Evolutionary conservation across 106 monocot genomes (phyloP), one percentile per base, ranked within the genome.

Genomic region (Agapanthus africanus): DNA sequence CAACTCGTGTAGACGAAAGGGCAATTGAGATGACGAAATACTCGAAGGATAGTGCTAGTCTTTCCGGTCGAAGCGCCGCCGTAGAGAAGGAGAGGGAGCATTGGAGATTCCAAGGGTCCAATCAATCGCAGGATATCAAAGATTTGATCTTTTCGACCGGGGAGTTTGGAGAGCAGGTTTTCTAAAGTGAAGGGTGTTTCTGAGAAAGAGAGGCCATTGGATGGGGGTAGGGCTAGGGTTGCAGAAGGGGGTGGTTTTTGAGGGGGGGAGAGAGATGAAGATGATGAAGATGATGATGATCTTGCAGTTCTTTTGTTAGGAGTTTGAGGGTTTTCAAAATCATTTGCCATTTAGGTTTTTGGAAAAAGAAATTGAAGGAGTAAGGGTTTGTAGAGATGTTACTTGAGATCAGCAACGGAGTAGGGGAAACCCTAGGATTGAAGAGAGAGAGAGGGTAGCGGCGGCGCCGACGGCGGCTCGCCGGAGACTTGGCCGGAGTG

Each of bases 21-120:
- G 6, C 89, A 87, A 37, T 71, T 44, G 60, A 99, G 54, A 56
- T 93, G 83, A n/a, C 60, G 66, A 69, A 99, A 84, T 9, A 77
- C 68, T 34, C 76, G 84, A 31, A 90, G 79, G 38, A 93, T 25
- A 16, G 82, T 59, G 70, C 62, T 54, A 49, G 87, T 93, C 67
- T 99, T 99, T 6, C 93, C 99, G 13, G 90, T 87, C 0, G 99
- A 90, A 13, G 80, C 34, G 47, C 75, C 75, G 37, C 99, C 99
- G 67, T 90, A 80, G 41, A 99, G 52, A 59, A 99, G 77, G 35
- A 93, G 39, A 15, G 93, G 99, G 16, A 81, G 67, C 82, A 74
- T 82, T 0, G 90, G 89, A 28, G 87, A 82, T 54, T 85, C 72
- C 41, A 37, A 66, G 23, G 93, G 87, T 0, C 90, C 92, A 27